Percentiles rank a stretch among this genome's conserved stretches.
Evolutionary conservation across 2,329 filamentous ascomycete species (phyloP).

Genomic region (Colletotrichum melonis): DNA sequence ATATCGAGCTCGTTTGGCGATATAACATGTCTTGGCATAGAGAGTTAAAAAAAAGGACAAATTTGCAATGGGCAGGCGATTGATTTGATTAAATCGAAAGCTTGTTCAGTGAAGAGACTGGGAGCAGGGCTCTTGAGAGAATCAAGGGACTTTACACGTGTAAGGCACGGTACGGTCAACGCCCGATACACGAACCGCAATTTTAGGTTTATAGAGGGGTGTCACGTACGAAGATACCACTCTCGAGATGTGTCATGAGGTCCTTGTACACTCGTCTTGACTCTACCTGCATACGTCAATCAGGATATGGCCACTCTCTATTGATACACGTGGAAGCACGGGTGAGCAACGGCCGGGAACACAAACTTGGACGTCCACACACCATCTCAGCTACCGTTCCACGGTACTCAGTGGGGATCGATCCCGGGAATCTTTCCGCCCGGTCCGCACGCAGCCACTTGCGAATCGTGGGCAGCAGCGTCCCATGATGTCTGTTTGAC

Average conservation of each 20-base stretch:
- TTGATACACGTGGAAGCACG: constrained; percentile 32
- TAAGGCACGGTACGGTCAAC: constrained; percentile 21
- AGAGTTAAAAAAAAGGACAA: not conserved
- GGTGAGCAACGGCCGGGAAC: constrained; percentile 19
- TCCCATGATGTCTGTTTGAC: constrained; percentile 10
- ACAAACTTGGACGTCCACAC: constrained; percentile 11
- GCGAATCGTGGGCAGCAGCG: constrained; percentile 18
- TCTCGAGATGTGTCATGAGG: constrained; percentile 30
- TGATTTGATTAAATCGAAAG: constrained; percentile 34
- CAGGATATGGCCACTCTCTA: constrained; percentile 14
- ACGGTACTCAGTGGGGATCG: constrained; percentile 15
- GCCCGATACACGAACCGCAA: constrained; percentile 29
- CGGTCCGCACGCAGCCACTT: constrained; percentile 24
- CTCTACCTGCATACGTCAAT: constrained; percentile 33
- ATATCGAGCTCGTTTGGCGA: not conserved
- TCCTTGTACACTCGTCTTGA: constrained; percentile 7
- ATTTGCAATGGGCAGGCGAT: constrained; percentile 1
- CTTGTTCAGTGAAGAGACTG: constrained; percentile 14
- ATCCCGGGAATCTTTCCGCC: constrained; percentile 29
- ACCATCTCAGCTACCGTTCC: constrained; percentile 10
- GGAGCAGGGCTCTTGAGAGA: constrained; percentile 21
- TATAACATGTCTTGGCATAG: constrained; percentile 8
- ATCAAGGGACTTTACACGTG: constrained; percentile 7
- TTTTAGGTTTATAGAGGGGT: constrained; percentile 32
- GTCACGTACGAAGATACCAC: constrained; percentile 23